These are phyloP conservation scores for Aurifilum marmelostoma DNA, from an alignment of 2,329 filamentous ascomycete genomes.

Conservation along the genomic window DNA sequence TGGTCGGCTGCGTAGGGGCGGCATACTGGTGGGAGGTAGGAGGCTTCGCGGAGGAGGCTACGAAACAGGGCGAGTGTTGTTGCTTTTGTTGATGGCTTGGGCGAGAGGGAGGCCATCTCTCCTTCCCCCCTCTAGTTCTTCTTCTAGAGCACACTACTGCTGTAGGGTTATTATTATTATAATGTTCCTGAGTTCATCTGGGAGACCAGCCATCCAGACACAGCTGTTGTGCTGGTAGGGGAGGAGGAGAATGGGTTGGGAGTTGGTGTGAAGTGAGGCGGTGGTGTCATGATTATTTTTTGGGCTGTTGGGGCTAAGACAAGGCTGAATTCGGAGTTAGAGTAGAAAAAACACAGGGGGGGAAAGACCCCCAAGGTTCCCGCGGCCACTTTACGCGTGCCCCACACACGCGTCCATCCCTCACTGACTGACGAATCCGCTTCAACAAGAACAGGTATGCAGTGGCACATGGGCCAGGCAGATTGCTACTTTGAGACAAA, in stretches of 20 bases:
- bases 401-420: not conserved
- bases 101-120: not conserved
- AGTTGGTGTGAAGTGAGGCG: too few relatives aligned
- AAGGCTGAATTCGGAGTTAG: not conserved
- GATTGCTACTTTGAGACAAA: not conserved
- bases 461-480: not conserved
- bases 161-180: not conserved
- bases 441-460: not conserved
- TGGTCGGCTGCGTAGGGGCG: slow-evolving; percentile 47
- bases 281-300: not conserved
- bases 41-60: slow-evolving; percentile 61
- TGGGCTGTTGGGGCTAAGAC: not conserved
- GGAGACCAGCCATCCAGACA: not conserved
- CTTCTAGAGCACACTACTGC: not conserved
- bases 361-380: too few relatives aligned
- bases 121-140: not conserved
- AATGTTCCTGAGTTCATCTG: not conserved
- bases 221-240: not conserved
- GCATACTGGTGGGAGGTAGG: slow-evolving; percentile 60
- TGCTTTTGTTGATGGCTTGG: not conserved
- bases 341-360: too few relatives aligned
- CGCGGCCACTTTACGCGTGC: slow-evolving; percentile 7
- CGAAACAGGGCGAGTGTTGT: slow-evolving; percentile 55
- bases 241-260: too few relatives aligned
- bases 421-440: not conserved